Evolutionary conservation across 495 filamentous ascomycete genomes (phyloP), one percentile per base, ranked within the genome.

Genomic region (Neurospora sp.): DNA sequence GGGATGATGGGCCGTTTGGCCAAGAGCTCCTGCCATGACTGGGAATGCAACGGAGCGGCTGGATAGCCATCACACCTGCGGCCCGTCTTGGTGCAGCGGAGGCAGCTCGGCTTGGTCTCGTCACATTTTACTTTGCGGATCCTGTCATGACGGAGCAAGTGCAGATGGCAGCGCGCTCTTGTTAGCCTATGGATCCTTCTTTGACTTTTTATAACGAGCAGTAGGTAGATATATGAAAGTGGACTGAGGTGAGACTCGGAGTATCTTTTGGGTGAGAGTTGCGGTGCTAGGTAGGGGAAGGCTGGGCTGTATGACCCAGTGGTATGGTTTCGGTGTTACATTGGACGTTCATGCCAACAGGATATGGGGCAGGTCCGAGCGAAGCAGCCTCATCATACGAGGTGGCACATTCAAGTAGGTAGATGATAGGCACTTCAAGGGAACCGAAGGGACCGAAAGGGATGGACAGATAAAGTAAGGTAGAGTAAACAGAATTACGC

Each of bases 121-220:
- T 83, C 82, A 62, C 82, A 83, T 74, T 83, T 83, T 34, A 83
- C 80, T 34, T 80, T 83, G 19, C 82, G 77, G 69, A 70, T 71
- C 42, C 77, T 78, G 45, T 38, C 54, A 19, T 34, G 54, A 62
- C 54, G 54, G 54, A 37, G 39, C 69, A 34, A 37, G 54, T 28
- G 54, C 69, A 73, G 69, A 34, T 28, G 31, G 72, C 28, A 31
- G 24, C 19, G 69, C 34, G 28, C 40, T 69, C 42, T 34, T 72
- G 31, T 34, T 71, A 69, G 24, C 28, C 19, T 34, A 39, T 39
- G 54, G 36, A 28, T 34, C 31, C n/a, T 42, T 39, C 28, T 28
- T 11, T 34, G 28, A n/a, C 38, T 24, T 42, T 31, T 24, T 72
- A 15, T 24, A 19, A 24, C 42, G 39, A 69, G 39, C 37, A 28